Percentiles rank a stretch among this genome's conserved stretches.
Conservation (phyloP, 441 rosid genomes). For the Croton setiger region DNA sequence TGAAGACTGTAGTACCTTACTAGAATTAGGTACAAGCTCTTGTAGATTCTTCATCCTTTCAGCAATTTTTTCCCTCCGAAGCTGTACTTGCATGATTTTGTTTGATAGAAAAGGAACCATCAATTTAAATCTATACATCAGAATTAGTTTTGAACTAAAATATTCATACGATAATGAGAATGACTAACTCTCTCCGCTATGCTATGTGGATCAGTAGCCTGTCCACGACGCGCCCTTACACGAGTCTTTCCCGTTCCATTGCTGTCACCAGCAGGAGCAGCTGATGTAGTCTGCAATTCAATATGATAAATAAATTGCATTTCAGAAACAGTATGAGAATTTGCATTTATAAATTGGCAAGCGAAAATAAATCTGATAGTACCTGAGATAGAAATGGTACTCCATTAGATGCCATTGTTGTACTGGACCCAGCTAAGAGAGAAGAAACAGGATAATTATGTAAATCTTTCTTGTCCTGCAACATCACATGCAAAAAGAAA, state of each 20-base stretch:
- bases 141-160: neutral
- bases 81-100: slow-evolving; percentile 30
- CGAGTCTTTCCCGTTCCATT: slow-evolving; percentile 50
- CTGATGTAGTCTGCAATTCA: slow-evolving; percentile 26
- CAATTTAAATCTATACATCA: neutral
- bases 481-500: neutral
- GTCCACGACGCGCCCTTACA: slow-evolving; percentile 78
- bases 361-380: neutral
- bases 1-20: slow-evolving; percentile 41
- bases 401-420: slow-evolving; percentile 16
- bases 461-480: slow-evolving; percentile 29
- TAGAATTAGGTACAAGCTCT: slow-evolving; percentile 75
- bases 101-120: neutral
- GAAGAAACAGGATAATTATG: slow-evolving; percentile 20
- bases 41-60: slow-evolving; percentile 81
- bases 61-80: slow-evolving; percentile 72
- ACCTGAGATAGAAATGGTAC: slow-evolving; percentile 29
- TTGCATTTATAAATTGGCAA: neutral
- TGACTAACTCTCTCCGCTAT: slow-evolving; percentile 70
- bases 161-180: neutral
- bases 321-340: neutral
- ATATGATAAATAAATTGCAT: neutral
- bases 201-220: slow-evolving; percentile 90
- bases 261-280: slow-evolving; percentile 25
- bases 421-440: slow-evolving; percentile 17